Evolutionary conservation across 495 filamentous ascomycete genomes (phyloP).

Genomic region (Aspergillus kassunensis): DNA sequence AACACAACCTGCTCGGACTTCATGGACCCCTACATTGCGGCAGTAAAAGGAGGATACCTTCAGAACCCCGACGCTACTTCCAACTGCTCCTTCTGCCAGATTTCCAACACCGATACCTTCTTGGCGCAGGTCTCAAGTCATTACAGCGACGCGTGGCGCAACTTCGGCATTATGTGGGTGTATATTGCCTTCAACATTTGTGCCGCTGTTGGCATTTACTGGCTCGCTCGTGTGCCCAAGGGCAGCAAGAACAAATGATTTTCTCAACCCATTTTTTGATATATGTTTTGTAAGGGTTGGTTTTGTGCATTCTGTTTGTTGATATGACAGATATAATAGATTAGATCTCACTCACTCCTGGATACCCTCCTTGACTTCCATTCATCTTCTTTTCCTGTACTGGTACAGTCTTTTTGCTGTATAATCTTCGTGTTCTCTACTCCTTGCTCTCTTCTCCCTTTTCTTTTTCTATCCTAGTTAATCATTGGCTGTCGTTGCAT

Average conservation of each 20-base stretch:
- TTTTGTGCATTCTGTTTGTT: neutral
- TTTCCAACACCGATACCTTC: slow-evolving; percentile 59
- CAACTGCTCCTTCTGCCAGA: slow-evolving; percentile 60
- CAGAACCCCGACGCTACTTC: slow-evolving; percentile 42
- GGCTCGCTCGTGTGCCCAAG: slow-evolving; percentile 75
- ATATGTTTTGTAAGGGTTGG: neutral
- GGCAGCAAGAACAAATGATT: slow-evolving; percentile 32
- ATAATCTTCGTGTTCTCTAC: no score
- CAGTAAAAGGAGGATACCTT: slow-evolving; percentile 51
- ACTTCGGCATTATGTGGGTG: slow-evolving; percentile 63
- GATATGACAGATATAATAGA: slow-evolving; percentile 8
- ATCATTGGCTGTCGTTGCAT: no score
- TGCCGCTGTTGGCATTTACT: slow-evolving; percentile 70
- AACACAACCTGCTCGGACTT: slow-evolving; percentile 54
- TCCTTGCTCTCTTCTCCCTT: no score
- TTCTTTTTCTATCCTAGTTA: no score
- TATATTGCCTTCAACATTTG: slow-evolving; percentile 71
- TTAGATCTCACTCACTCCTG: neutral
- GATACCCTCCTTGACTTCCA: no score
- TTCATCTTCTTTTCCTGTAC: no score
- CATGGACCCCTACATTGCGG: slow-evolving; percentile 49
- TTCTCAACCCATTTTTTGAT: slow-evolving; percentile 3
- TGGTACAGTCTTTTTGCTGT: neutral
- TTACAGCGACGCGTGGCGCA: slow-evolving; percentile 64
- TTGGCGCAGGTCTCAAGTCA: slow-evolving; percentile 44